phyloP scores from a whole-genome alignment of 2,329 filamentous ascomycete genomes.

The Penicillium sp. region DNA sequence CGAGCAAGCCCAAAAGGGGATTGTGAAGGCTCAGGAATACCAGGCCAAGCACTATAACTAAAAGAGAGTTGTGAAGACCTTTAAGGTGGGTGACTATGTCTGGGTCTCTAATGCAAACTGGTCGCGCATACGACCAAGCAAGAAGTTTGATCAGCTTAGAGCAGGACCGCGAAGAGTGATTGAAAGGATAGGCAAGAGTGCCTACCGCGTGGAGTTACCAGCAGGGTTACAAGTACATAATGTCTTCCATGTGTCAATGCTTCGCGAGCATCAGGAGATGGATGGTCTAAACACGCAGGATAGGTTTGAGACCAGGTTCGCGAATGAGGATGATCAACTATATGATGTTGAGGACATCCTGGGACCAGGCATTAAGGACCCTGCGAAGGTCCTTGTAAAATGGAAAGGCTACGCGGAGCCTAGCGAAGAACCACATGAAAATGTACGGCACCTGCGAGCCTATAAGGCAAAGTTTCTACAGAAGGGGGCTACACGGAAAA shows the following conservation, averaged over 20 bases:
- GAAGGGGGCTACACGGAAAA: not conserved
- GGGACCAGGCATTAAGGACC: not conserved
- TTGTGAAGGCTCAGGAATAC: not conserved
- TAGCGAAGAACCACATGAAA: not conserved
- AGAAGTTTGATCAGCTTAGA: not conserved
- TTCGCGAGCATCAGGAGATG: not conserved
- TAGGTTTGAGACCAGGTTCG: not conserved
- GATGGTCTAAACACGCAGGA: not conserved
- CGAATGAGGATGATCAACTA: not conserved
- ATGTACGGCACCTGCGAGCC: not conserved
- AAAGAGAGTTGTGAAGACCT: not conserved
- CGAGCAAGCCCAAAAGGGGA: not conserved
- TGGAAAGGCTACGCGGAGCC: not conserved
- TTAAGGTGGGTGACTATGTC: not conserved
- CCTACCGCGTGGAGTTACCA: not conserved
- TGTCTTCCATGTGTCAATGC: not conserved
- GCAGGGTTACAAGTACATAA: constrained; percentile 1
- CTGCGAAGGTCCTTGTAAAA: not conserved
- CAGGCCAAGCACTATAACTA: not conserved
- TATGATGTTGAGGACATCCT: not conserved
- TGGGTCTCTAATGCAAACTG: not conserved
- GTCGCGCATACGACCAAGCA: not conserved
- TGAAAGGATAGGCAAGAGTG: not conserved
- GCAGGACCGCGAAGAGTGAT: not conserved
- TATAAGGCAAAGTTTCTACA: not conserved